A percentile compares a stretch with the other conserved stretches of the same genome.
These are phyloP conservation scores for Fusarium sp. DNA, from an alignment of 2,329 filamentous ascomycete species.

Conservation along the genomic window DNA sequence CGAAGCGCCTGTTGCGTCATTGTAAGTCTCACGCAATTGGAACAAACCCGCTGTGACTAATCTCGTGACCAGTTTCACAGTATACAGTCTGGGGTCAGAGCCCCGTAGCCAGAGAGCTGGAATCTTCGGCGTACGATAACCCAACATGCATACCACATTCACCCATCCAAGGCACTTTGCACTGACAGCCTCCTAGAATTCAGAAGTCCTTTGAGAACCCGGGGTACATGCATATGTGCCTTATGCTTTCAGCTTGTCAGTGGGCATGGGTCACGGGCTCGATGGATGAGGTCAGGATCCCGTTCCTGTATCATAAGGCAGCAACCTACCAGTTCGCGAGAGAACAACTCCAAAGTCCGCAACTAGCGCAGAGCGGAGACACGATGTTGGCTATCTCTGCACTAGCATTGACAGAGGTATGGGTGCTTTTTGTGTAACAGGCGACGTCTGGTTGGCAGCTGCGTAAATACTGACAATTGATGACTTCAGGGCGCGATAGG, in stretches of 20 bases:
- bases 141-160: constrained; percentile 7
- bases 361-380: constrained; percentile 55
- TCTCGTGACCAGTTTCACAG: constrained; percentile 53
- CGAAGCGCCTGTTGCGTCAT: constrained; percentile 49
- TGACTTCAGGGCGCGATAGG: constrained; percentile 56
- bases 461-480: constrained; percentile 22
- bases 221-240: constrained; percentile 60
- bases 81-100: constrained; percentile 58
- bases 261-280: constrained; percentile 61
- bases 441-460: not conserved
- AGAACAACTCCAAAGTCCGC: constrained; percentile 56
- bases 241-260: constrained; percentile 60
- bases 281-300: constrained; percentile 58
- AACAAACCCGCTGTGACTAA: constrained; percentile 22
- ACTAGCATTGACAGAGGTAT: constrained; percentile 60
- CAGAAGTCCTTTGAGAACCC: constrained; percentile 59
- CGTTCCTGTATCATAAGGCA: constrained; percentile 61
- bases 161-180: not conserved
- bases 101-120: constrained; percentile 53
- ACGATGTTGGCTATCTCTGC: constrained; percentile 59
- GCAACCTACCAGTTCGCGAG: constrained; percentile 61
- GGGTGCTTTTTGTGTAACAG: not conserved
- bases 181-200: constrained; percentile 51
- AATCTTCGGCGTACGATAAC: constrained; percentile 49
- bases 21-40: constrained; percentile 37